These are phyloP conservation scores for Aurifilum marmelostoma DNA, from an alignment of 2,329 filamentous ascomycete genomes.

Conservation along the genomic window DNA sequence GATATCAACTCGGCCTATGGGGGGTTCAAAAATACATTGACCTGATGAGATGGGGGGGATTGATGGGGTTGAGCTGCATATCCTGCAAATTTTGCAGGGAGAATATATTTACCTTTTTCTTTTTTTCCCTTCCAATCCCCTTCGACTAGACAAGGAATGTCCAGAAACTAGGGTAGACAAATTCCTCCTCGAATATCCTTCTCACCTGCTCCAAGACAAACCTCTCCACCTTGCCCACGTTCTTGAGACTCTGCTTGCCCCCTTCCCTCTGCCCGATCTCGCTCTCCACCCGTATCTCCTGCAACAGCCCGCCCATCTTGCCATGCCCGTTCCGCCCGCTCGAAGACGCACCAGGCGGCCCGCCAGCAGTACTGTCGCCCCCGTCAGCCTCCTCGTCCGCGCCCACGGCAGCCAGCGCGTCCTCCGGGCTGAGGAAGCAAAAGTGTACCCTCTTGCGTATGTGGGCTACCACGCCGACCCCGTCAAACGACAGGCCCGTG, in stretches of 20 bases:
- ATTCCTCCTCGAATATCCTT: constrained; percentile 97
- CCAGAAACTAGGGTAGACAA: constrained; percentile 98
- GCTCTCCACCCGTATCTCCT: constrained; percentile 94
- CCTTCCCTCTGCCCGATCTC: constrained; percentile 93
- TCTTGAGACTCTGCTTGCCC: constrained; percentile 94
- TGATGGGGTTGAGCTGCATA: no score
- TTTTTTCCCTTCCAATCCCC: neutral
- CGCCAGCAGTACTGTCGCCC: neutral
- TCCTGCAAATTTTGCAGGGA: neutral
- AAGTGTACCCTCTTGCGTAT: constrained; percentile 90
- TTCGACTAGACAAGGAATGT: constrained; percentile 78
- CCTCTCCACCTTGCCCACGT: constrained; percentile 97
- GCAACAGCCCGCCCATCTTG: constrained; percentile 74
- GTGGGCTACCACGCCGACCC: constrained; percentile 87
- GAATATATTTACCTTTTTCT: neutral
- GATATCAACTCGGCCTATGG: constrained; percentile 95
- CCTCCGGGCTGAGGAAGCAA: constrained; percentile 91
- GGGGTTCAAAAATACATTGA: constrained; percentile 83
- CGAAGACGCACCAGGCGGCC: constrained; percentile 32
- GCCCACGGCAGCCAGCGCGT: constrained; percentile 75
- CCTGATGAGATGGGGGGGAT: constrained; percentile 47
- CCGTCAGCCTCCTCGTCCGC: constrained; percentile 44
- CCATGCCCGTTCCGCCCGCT: constrained; percentile 45
- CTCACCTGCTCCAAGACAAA: constrained; percentile 97
- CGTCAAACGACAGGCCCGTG: constrained; percentile 92